Evolutionary conservation across 2,329 filamentous ascomycete genomes (phyloP), one percentile per base, ranked within the genome.

Genomic region (Apiospora saccharicola): DNA sequence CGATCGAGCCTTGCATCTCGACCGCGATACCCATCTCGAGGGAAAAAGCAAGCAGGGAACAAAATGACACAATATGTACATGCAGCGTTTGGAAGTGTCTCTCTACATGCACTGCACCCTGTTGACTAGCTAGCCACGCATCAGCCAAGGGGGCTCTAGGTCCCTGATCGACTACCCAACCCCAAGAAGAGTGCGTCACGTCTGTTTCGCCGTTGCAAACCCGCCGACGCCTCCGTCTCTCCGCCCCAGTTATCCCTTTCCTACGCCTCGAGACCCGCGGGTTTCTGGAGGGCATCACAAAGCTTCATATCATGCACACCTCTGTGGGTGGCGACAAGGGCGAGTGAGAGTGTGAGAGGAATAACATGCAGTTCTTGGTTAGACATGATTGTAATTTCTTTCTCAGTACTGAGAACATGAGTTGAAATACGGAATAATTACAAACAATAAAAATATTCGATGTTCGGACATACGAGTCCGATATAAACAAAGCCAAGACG

Each of bases 171-270:
- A 41, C 57, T 64, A 13, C 3, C 57, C 34, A 64, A 64, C 57
- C 57, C 34, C 57, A 41, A 64, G 57, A 61, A 3, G 53, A 64
- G 34, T 64, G 34, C 57, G 57, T 64, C 57, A 64, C 34, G 34
- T 19, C 57, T 41, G 34, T 41, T 64, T 64, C 57, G 57, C 57
- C 57, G 57, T 64, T 64, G 57, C 57, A 41, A 64, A 64, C 5
- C 57, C 19, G 34, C 34, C 57, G 19, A 37, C 30, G 34, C 34
- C 34, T 24, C 57, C 41, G 34, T 10, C 8, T 34, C 57, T n/a
- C 19, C 37, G 7, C 57, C 22, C 57, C 34, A n/a, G 8, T 13
- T 30, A 64, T 64, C 57, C 57, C 34, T 64, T 64, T 24, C 26
- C 6, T n/a, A 22, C 24, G 57, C 41, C 19, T 64, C 57, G 30